phyloP scores from a whole-genome alignment of 805 yeast genomes.

The Isabelozyma heimii region DNA sequence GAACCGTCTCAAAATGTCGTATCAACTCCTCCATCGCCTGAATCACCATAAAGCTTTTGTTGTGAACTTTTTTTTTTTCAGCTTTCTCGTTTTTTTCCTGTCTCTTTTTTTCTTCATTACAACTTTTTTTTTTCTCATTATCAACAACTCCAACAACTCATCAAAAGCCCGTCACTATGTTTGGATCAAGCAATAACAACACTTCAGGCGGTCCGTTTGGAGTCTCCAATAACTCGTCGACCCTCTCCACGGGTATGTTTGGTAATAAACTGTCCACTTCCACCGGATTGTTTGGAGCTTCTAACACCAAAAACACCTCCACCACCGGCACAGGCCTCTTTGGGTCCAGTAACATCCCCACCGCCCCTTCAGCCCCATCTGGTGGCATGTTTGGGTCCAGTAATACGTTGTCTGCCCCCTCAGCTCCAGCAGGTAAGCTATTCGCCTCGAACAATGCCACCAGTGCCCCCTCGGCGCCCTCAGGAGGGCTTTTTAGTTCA shows the following conservation, averaged over 20 bases:
- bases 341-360: neutral
- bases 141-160: neutral
- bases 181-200: slow-evolving; percentile 9
- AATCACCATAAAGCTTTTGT: neutral
- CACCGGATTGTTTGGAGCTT: slow-evolving; percentile 20
- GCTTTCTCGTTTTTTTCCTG: neutral
- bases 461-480: no score
- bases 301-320: slow-evolving; percentile 2
- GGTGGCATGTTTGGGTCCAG: slow-evolving; percentile 2
- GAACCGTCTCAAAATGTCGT: neutral
- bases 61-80: neutral
- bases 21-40: neutral
- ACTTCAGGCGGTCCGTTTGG: slow-evolving; percentile 11
- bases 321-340: slow-evolving; percentile 2
- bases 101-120: neutral
- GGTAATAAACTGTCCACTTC: slow-evolving; percentile 10
- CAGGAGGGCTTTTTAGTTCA: no score
- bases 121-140: neutral
- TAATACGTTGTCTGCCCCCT: neutral
- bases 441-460: neutral
- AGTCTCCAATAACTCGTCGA: neutral
- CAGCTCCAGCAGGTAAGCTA: no score
- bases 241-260: slow-evolving; percentile 7
- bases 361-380: neutral
- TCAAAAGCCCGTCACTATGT: slow-evolving; percentile 7